Evolutionary conservation across 805 yeast species (phyloP), one percentile per base, ranked within the genome.

Genomic region (Torulaspora franciscae): DNA sequence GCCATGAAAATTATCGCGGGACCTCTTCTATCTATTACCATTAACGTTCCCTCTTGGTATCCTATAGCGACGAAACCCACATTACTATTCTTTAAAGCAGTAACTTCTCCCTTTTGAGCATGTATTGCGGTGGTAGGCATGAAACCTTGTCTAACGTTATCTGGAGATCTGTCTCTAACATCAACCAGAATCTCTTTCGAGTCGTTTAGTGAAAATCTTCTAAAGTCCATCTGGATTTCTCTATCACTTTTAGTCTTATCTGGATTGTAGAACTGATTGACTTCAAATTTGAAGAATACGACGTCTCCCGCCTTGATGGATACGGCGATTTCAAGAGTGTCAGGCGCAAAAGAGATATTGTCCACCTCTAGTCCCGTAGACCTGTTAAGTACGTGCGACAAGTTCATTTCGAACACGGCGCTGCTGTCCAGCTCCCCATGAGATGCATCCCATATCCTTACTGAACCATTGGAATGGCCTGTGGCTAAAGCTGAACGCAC

Each of bases 401-500:
- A 68, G 54, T 78, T 76, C 29, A 83, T 73, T 50, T 81, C 85
- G 51, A 84, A 67, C 3, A 80, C 80, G 6, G 76, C 68, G 7
- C 75, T 67, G 32, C 80, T 81, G 45, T 74, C 80, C 6, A 81
- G 56, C 49, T 86, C 96, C 15, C 85, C 84, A 45, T 81, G 79
- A 0, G 95, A 80, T 0, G 88, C 82, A 65, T 91, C 95, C 80
- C 89, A 82, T 7, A 91, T 70, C 43, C 96, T 74, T 0, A 93
- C 78, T 28, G 82, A 76, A 0, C 97, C 98, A 61, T 83, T 83
- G 28, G 81, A 77, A 59, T 93, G 96, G 0, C 97, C 98, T 0
- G 95, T 81, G 1, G 88, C 80, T 33, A 90, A 69, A 9, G 76
- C 77, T 3, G 82, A 77, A 32, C 85, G 72, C 17, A 69, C 64